Percentiles rank a stretch among this genome's conserved stretches.
These are phyloP conservation scores for Syzygium aqueum DNA, from an alignment of 345 rosid genomes.

Conservation along the genomic window DNA sequence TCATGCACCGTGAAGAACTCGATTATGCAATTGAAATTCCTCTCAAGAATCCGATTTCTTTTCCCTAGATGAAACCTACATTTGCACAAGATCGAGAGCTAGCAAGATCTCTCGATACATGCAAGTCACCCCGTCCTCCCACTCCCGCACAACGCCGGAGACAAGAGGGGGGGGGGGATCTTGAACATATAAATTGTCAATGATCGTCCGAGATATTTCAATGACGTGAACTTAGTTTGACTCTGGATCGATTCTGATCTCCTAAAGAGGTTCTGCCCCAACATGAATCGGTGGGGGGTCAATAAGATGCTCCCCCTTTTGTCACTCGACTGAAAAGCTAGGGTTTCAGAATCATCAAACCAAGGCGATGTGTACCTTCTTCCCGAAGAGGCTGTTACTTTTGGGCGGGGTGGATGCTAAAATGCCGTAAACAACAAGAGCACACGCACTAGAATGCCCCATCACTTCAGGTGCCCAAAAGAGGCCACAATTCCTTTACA, in stretches of 20 bases:
- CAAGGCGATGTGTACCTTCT: not conserved
- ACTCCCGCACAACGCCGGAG: not conserved
- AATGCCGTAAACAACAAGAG: not conserved
- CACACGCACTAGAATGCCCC: not conserved
- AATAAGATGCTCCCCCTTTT: not conserved
- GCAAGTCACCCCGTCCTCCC: not conserved
- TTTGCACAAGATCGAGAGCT: not conserved
- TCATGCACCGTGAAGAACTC: accelerated
- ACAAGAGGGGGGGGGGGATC: not conserved
- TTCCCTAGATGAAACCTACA: not conserved
- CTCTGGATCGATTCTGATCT: not conserved
- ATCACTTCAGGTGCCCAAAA: not conserved
- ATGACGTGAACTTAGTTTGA: no score
- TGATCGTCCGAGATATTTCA: not conserved
- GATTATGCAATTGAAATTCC: not conserved
- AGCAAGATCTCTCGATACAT: no score
- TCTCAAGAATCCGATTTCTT: not conserved
- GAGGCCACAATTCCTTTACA: not conserved
- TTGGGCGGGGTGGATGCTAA: not conserved
- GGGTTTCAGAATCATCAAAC: not conserved
- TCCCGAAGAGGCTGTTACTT: not conserved
- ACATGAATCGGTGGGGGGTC: not conserved
- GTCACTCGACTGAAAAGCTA: not conserved
- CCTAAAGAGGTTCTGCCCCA: not conserved
- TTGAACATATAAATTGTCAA: not conserved